Conservation (phyloP, 1,139 yeast species). For the Scheffersomyces stambukii region DNA sequence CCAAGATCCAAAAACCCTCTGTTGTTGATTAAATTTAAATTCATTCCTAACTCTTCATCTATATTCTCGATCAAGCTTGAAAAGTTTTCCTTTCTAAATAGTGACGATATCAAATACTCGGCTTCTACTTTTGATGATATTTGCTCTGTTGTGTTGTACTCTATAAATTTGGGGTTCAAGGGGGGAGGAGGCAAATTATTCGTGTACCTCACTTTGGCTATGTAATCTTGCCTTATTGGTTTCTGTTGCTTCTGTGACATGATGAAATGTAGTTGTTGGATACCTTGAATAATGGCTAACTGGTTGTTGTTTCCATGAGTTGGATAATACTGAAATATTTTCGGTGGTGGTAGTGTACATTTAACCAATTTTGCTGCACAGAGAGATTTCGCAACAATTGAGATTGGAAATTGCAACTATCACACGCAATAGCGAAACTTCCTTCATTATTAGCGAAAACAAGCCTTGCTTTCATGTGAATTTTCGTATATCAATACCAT, state of each 20-base stretch:
- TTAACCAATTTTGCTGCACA: not conserved
- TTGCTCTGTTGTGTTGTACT: constrained; percentile 42
- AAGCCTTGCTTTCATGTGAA: no score
- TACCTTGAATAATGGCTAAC: not conserved
- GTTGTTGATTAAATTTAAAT: constrained; percentile 64
- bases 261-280: constrained; percentile 1
- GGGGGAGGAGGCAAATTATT: constrained; percentile 94
- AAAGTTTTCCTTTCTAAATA: constrained; percentile 75
- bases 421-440: no score
- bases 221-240: constrained; percentile 73
- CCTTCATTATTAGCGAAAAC: no score
- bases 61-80: constrained; percentile 60
- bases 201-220: constrained; percentile 80
- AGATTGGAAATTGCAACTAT: no score
- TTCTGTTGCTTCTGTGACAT: constrained; percentile 26
- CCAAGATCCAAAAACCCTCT: constrained; percentile 67
- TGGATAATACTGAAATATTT: not conserved
- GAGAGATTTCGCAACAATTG: no score
- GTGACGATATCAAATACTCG: constrained; percentile 63
- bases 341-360: not conserved
- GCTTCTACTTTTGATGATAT: constrained; percentile 46
- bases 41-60: constrained; percentile 74
- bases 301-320: not conserved
- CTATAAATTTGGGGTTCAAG: constrained; percentile 80
- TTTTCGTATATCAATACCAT: no score